These are phyloP conservation scores for Cryphonectria nitschkei DNA, from an alignment of 2,329 filamentous ascomycete genomes.

Conservation along the genomic window DNA sequence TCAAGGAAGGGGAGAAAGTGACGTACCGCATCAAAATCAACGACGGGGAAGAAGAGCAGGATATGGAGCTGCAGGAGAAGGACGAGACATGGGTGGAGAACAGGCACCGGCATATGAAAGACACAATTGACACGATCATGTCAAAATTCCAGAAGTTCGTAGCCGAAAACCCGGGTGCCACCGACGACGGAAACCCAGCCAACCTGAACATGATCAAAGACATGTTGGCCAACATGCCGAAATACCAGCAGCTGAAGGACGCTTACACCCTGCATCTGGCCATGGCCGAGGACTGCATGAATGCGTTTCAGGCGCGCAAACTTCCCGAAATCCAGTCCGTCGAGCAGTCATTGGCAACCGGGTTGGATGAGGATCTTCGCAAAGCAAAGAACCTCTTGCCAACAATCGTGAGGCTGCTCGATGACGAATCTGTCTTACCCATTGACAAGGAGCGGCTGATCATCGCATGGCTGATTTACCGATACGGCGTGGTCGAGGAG, in stretches of 20 bases:
- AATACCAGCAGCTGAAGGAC: conserved; percentile 95
- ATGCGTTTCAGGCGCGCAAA: conserved; percentile 82
- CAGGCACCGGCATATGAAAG: conserved; percentile 95
- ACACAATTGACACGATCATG: conserved; percentile 92
- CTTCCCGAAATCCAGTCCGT: conserved; percentile 83
- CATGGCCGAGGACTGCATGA: conserved; percentile 98
- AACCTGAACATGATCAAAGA: conserved; percentile 92
- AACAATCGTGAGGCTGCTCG: conserved; percentile 82
- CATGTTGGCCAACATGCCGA: conserved; percentile 92
- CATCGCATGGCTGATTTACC: conserved; percentile 82
- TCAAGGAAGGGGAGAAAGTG: conserved; percentile 86
- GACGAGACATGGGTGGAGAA: conserved; percentile 97
- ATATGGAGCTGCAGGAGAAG: conserved; percentile 87
- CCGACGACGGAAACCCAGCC: conserved; percentile 60
- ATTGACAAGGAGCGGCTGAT: conserved; percentile 84
- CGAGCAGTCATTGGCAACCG: conserved; percentile 90
- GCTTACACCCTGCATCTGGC: conserved; percentile 91
- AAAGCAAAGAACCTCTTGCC: conserved; percentile 90
- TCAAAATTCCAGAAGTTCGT: conserved; percentile 92
- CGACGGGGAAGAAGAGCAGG: conserved; percentile 78
- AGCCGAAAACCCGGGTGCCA: conserved; percentile 79
- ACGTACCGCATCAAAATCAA: conserved; percentile 83
- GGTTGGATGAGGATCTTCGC: conserved; percentile 87
- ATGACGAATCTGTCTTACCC: conserved; percentile 74
- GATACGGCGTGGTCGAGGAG: conserved; percentile 80